phyloP scores from a whole-genome alignment of 116 monocot genomes.

The Iris pallida region DNA sequence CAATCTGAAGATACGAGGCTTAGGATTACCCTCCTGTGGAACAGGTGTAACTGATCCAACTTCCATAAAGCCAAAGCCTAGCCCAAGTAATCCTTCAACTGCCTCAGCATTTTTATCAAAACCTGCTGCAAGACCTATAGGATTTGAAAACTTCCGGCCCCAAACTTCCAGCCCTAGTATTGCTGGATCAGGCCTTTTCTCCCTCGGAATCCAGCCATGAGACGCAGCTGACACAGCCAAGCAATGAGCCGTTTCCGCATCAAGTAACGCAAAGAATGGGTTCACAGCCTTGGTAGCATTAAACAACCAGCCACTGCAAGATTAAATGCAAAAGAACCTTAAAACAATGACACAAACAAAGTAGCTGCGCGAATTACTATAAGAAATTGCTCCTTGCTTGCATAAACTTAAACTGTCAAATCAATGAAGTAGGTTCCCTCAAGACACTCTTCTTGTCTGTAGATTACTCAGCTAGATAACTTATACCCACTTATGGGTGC shows the following conservation, averaged over 20 bases:
- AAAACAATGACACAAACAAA: neutral
- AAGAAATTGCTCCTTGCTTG: too few species aligned
- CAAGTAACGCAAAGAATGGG: conserved; percentile 75
- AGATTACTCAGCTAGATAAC: too few species aligned
- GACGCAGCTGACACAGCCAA: conserved; percentile 64
- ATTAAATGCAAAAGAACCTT: neutral
- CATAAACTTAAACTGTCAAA: too few species aligned
- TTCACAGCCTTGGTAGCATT: conserved; percentile 62
- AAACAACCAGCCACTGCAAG: conserved; percentile 79
- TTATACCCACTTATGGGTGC: too few species aligned
- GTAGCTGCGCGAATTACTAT: too few species aligned
- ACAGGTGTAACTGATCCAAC: conserved; percentile 88
- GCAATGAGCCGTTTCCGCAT: conserved; percentile 77
- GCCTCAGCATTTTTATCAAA: conserved; percentile 95
- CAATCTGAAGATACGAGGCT: conserved; percentile 86
- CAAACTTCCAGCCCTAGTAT: conserved; percentile 67
- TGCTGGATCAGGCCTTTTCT: conserved; percentile 74
- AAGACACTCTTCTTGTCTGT: too few species aligned
- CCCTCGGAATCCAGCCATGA: conserved; percentile 57
- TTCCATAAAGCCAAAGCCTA: conserved; percentile 93
- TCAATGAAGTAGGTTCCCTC: too few species aligned
- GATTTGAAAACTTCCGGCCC: conserved; percentile 80
- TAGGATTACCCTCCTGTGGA: conserved; percentile 90
- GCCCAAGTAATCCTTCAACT: conserved; percentile 69
- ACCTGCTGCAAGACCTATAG: conserved; percentile 90